Evolutionary conservation across 2,329 filamentous ascomycete species (phyloP), one percentile per base, ranked within the genome.

Genomic region (Fusarium solani-melongenae): DNA sequence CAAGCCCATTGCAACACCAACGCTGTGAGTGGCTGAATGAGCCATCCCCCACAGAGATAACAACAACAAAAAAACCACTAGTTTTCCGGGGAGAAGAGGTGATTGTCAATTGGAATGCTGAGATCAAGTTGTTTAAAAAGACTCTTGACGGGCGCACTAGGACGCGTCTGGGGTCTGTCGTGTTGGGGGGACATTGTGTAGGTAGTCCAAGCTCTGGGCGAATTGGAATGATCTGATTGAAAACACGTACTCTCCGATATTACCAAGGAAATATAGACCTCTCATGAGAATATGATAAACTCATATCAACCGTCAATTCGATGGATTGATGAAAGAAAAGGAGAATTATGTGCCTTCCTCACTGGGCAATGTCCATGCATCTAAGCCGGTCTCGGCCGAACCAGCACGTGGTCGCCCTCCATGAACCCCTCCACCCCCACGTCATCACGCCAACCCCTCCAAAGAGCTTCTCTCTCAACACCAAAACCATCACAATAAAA

Each of bases 391-490:
- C 59, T 62, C 59, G 59, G 59, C 59, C 41, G 59, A 62, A 51
- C 39, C 7, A 15, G 39, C 67, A 73, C 62, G 70, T 73, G 70
- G 41, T 55, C 53, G 60, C 36, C 34, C 27, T 6, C 39, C 57
- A 22, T 29, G 22, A 68, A 44, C 68, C 68, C 71, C 65, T 62
- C 68, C 68, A 34, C 53, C 34, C 61, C 51, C 64, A 74, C 71
- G 71, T 74, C 71, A 74, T 72, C 61, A 61, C 59, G 29, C 24
- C 15, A 62, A 38, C 62, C 44, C 71, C 67, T 68, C 69, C 36
- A 62, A 14, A n/a, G 6, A 29, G 46, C 46, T 29, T 51, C 46
- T 51, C 46, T 51, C 58, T 51, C 65, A 72, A 69, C 61, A 63
- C 62, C 64, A 66, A 56, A 62, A 44, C 34, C 39, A 72, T 74